Evolutionary conservation across 1,284 basidiomycete species (phyloP).

Genomic region (Marasmius oreades): DNA sequence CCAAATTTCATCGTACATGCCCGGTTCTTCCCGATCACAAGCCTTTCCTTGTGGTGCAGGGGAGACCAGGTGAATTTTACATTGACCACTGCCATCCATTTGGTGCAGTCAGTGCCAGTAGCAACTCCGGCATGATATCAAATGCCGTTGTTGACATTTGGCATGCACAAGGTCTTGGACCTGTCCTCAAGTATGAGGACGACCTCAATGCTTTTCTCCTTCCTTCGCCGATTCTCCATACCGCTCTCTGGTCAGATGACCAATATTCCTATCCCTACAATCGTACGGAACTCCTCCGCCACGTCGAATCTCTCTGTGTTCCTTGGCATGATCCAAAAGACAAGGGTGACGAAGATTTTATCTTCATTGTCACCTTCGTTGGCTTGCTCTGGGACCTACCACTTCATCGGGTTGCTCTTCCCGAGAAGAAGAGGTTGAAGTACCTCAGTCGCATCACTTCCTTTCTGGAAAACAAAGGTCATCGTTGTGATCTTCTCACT

Average conservation of each 20-base stretch:
- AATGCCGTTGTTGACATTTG: too few species aligned
- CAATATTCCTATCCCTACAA: background rate
- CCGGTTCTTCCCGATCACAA: constrained; percentile 25
- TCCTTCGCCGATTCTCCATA: constrained; percentile 1
- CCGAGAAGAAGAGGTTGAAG: too few species aligned
- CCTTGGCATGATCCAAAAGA: too few species aligned
- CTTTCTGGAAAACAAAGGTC: background rate
- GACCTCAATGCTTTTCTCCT: constrained; percentile 16
- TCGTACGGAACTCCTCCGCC: background rate
- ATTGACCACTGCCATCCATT: too few species aligned
- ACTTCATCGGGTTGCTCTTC: constrained; percentile 9
- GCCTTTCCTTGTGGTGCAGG: too few species aligned
- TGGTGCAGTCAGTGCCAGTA: too few species aligned
- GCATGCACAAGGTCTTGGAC: too few species aligned
- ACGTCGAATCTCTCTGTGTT: constrained; percentile 17
- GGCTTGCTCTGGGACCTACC: constrained; percentile 10
- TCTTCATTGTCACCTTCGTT: background rate
- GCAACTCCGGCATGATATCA: too few species aligned
- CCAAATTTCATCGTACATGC: constrained; percentile 18
- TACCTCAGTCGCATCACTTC: too few species aligned
- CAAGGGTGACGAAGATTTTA: too few species aligned
- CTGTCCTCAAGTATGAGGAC: constrained; percentile 28
- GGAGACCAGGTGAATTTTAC: too few species aligned
- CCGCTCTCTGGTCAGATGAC: background rate
- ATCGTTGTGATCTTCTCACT: background rate